phyloP scores from a whole-genome alignment of 2,329 filamentous ascomycete species.

The Beauveria asiatica region DNA sequence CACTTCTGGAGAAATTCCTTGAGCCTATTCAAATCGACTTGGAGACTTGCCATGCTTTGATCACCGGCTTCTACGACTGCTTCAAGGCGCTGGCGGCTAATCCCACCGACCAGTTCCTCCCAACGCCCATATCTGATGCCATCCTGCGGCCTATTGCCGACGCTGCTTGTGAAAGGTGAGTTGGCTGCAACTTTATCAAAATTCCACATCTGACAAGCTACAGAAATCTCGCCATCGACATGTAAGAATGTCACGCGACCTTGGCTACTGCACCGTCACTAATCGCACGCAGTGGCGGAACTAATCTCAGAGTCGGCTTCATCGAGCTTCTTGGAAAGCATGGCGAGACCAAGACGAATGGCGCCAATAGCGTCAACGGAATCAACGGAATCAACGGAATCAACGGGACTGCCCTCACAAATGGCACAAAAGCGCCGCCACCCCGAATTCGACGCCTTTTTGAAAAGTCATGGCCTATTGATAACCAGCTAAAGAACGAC shows the following conservation, averaged over 20 bases:
- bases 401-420: slow-evolving; percentile 1
- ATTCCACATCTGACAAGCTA: background rate
- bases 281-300: slow-evolving; percentile 46
- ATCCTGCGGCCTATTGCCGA: slow-evolving; percentile 41
- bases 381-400: background rate
- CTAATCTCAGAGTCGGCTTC: slow-evolving; percentile 61
- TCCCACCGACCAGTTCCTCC: slow-evolving; percentile 47
- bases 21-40: slow-evolving; percentile 41
- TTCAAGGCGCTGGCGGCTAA: slow-evolving; percentile 44
- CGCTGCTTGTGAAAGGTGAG: slow-evolving; percentile 40
- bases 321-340: slow-evolving; percentile 46
- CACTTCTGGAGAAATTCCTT: slow-evolving; percentile 36
- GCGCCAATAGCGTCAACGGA: slow-evolving; percentile 9
- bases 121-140: slow-evolving; percentile 53
- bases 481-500: slow-evolving; percentile 62
- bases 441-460: slow-evolving; percentile 47
- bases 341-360: slow-evolving; percentile 13
- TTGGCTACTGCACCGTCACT: slow-evolving; percentile 20
- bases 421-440: slow-evolving; percentile 6
- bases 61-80: slow-evolving; percentile 36
- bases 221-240: slow-evolving; percentile 56
- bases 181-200: slow-evolving; percentile 9
- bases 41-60: slow-evolving; percentile 36
- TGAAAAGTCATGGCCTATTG: slow-evolving; percentile 67
- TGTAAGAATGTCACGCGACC: slow-evolving; percentile 36